Percentiles rank a stretch among this genome's conserved stretches.
These are phyloP conservation scores for Fusarium solani-melongenae DNA, from an alignment of 2,329 filamentous ascomycete genomes.

Conservation along the genomic window DNA sequence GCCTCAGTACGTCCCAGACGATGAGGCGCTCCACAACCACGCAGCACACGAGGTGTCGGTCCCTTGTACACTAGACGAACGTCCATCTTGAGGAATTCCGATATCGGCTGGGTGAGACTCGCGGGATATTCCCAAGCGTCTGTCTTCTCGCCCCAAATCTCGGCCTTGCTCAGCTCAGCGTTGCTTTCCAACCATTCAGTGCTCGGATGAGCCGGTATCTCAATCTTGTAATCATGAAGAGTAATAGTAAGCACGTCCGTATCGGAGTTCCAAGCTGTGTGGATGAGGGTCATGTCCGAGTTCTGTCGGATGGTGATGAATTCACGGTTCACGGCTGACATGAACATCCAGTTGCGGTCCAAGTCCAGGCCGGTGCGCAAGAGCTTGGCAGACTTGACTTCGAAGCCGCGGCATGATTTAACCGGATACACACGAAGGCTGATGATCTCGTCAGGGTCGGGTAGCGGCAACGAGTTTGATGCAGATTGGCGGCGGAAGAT, in stretches of 20 bases:
- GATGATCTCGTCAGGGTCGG: constrained; percentile 38
- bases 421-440: constrained; percentile 70
- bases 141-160: constrained; percentile 69
- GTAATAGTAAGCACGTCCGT: constrained; percentile 60
- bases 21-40: constrained; percentile 65
- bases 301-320: constrained; percentile 73
- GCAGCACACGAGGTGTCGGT: constrained; percentile 63
- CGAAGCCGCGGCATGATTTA: constrained; percentile 73
- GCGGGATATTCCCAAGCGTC: constrained; percentile 66
- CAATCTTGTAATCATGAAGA: constrained; percentile 55
- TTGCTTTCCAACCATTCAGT: constrained; percentile 64
- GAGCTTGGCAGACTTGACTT: constrained; percentile 62
- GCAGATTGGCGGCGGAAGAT: neutral
- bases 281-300: constrained; percentile 70
- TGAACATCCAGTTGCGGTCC: constrained; percentile 75
- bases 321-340: constrained; percentile 61
- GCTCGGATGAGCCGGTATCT: constrained; percentile 66
- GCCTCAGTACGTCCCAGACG: constrained; percentile 64
- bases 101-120: constrained; percentile 63
- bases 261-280: constrained; percentile 45
- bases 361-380: constrained; percentile 68
- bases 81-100: constrained; percentile 64
- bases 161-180: constrained; percentile 59
- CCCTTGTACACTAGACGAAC: constrained; percentile 72
- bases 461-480: constrained; percentile 11